These are phyloP conservation scores for Didymella glomerata DNA, from an alignment of 2,329 filamentous ascomycete species.

Conservation along the genomic window DNA sequence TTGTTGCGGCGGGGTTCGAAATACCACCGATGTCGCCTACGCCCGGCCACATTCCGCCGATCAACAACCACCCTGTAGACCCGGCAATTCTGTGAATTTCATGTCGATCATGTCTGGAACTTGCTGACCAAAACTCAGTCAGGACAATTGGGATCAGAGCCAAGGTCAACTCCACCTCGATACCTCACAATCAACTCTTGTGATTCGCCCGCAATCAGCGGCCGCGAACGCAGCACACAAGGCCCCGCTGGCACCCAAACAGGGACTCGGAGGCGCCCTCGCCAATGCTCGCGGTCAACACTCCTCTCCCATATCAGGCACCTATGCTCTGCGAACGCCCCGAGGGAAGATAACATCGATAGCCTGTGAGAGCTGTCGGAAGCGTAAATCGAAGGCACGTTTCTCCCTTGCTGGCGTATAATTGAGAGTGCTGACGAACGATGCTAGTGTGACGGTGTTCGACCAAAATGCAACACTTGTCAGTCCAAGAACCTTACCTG, in stretches of 20 bases:
- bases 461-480: slow-evolving; percentile 52
- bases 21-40: slow-evolving; percentile 32
- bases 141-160: slow-evolving; percentile 46
- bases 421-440: slow-evolving; percentile 21
- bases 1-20: slow-evolving; percentile 26
- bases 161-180: slow-evolving; percentile 44
- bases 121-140: slow-evolving; percentile 41
- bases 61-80: slow-evolving; percentile 20
- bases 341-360: slow-evolving; percentile 53
- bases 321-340: slow-evolving; percentile 48
- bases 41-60: slow-evolving; percentile 26
- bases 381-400: slow-evolving; percentile 51
- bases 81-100: slow-evolving; percentile 21
- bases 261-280: slow-evolving; percentile 44
- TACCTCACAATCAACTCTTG: slow-evolving; percentile 38
- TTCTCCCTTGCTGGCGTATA: not conserved
- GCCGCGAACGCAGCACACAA: slow-evolving; percentile 40
- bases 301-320: slow-evolving; percentile 49
- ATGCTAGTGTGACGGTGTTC: slow-evolving; percentile 48
- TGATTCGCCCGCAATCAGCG: slow-evolving; percentile 42
- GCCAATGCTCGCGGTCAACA: slow-evolving; percentile 44
- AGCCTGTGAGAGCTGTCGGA: slow-evolving; percentile 52
- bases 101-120: slow-evolving; percentile 14
- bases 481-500: slow-evolving; percentile 50
- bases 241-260: slow-evolving; percentile 50